Evolutionary conservation across 2,329 filamentous ascomycete species (phyloP).

Genomic region (Lachnellula arida): DNA sequence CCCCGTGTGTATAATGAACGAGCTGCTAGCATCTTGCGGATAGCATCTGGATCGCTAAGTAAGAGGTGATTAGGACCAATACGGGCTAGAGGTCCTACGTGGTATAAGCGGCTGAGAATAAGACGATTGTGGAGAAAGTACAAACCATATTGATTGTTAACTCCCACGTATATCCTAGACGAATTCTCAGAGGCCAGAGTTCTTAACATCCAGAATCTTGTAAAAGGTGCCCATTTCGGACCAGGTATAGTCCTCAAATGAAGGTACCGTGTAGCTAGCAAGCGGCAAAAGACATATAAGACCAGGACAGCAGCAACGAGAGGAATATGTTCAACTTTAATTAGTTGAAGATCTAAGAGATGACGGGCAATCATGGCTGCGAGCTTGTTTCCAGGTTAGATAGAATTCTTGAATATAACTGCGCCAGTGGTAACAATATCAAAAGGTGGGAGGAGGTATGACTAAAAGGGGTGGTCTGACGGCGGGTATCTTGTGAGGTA

Average conservation of each 20-base stretch:
- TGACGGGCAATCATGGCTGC: too few relatives aligned
- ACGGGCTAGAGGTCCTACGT: constrained; percentile 14
- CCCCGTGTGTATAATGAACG: constrained; percentile 13
- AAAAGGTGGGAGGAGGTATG: too few relatives aligned
- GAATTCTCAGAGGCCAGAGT: not conserved
- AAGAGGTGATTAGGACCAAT: constrained; percentile 20
- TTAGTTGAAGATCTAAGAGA: too few relatives aligned
- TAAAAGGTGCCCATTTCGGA: not conserved
- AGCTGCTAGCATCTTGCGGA: constrained; percentile 10
- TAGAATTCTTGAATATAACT: too few relatives aligned
- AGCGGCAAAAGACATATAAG: too few relatives aligned
- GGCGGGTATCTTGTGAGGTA: too few relatives aligned
- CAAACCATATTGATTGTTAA: not conserved
- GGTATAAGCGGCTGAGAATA: not conserved
- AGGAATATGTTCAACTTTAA: too few relatives aligned
- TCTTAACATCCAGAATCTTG: not conserved
- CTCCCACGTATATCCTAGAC: not conserved
- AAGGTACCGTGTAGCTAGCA: not conserved
- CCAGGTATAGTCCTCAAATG: not conserved
- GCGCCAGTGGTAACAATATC: too few relatives aligned
- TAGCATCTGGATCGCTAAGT: constrained; percentile 14
- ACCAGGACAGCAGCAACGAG: too few relatives aligned
- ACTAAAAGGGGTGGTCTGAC: too few relatives aligned
- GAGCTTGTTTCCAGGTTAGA: too few relatives aligned
- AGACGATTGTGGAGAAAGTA: not conserved